A percentile compares a stretch with the other conserved stretches of the same genome.
Evolutionary conservation across 768 basidiomycete genomes (phyloP).

Genomic region (Ephemerocybe angulata): DNA sequence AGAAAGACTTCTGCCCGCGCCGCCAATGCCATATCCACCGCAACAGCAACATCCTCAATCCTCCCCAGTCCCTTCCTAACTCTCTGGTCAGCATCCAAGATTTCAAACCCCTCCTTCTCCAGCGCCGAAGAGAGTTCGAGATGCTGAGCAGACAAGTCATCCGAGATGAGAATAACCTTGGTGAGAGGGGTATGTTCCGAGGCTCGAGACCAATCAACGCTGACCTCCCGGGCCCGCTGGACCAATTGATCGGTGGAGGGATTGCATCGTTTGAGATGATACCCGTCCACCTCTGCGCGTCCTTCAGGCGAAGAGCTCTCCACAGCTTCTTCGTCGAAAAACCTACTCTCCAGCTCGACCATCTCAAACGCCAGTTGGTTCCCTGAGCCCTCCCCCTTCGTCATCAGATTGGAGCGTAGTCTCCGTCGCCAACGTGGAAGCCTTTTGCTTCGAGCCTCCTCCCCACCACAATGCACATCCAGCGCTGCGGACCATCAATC

Average conservation of each 20-base stretch:
- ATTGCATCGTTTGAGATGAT: slow-evolving; percentile 42
- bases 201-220: slow-evolving; percentile 22
- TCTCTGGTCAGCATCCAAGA: slow-evolving; percentile 21
- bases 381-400: too few relatives aligned
- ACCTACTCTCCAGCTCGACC: too few relatives aligned
- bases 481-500: too few relatives aligned
- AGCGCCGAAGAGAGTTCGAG: slow-evolving; percentile 35
- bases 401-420: too few relatives aligned
- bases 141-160: slow-evolving; percentile 45
- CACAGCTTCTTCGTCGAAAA: too few relatives aligned
- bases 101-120: slow-evolving; percentile 46
- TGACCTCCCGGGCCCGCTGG: slow-evolving; percentile 29
- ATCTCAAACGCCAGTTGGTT: too few relatives aligned
- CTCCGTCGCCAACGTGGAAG: too few relatives aligned
- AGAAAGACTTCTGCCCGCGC: slow-evolving; percentile 56
- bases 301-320: too few relatives aligned
- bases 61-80: slow-evolving; percentile 26
- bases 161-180: slow-evolving; percentile 49
- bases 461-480: too few relatives aligned
- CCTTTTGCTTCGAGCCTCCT: too few relatives aligned
- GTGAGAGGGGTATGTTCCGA: slow-evolving; percentile 3
- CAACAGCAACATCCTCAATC: slow-evolving; percentile 39
- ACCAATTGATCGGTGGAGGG: slow-evolving; percentile 43
- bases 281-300: slow-evolving; percentile 9
- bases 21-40: slow-evolving; percentile 60